Conservation (phyloP, 805 yeast genomes). For the Wickerhamomyces pijperi region DNA sequence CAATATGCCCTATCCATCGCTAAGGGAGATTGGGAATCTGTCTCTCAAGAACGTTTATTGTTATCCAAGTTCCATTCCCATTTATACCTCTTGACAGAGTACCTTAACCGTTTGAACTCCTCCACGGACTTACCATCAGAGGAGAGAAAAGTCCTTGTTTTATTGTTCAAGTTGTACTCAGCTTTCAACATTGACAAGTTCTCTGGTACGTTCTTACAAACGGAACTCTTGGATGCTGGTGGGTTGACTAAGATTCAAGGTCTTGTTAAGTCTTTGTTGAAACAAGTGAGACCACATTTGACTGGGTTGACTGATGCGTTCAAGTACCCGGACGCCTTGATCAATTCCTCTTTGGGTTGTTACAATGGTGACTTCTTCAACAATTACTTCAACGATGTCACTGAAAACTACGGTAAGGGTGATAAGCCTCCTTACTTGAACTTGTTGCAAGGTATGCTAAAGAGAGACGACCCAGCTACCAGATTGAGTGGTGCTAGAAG, state of each 20-base stretch:
- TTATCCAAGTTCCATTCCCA: constrained; percentile 30
- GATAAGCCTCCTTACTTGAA: constrained; percentile 43
- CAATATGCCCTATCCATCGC: constrained; percentile 21
- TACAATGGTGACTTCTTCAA: constrained; percentile 78
- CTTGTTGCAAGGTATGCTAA: constrained; percentile 25
- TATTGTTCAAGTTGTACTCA: constrained; percentile 53
- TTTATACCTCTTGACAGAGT: constrained; percentile 24
- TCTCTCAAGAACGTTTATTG: constrained; percentile 26
- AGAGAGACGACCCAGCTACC: constrained; percentile 27
- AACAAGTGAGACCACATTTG: constrained; percentile 51
- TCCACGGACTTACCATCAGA: constrained; percentile 12
- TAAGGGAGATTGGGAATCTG: constrained; percentile 23
- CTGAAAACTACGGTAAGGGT: constrained; percentile 32
- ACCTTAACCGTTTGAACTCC: constrained; percentile 18
- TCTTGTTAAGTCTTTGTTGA: constrained; percentile 34
- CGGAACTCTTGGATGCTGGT: constrained; percentile 40
- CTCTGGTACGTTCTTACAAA: constrained; percentile 62
- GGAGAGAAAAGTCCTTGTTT: constrained; percentile 37
- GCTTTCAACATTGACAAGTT: constrained; percentile 56
- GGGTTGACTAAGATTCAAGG: constrained; percentile 32
- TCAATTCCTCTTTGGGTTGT: constrained; percentile 74
- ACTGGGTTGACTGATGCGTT: constrained; percentile 78
- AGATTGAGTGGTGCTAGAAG: constrained; percentile 23
- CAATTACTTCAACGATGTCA: constrained; percentile 58
- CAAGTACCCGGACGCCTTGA: constrained; percentile 66